Evolutionary conservation across 805 yeast species (phyloP).

Genomic region (Spathaspora passalidarum): DNA sequence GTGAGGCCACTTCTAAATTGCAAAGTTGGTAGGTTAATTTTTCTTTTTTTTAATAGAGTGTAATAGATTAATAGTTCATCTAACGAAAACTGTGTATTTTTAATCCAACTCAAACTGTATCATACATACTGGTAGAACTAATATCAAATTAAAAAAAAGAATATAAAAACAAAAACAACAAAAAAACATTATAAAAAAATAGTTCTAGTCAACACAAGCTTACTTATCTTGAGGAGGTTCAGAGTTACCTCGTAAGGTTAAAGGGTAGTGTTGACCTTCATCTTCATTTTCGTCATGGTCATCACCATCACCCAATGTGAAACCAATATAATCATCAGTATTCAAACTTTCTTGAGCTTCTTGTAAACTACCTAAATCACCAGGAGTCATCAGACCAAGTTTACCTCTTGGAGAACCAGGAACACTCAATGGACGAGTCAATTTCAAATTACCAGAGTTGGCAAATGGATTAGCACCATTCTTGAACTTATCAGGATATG

Average conservation of each 20-base stretch:
- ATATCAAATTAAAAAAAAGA: not conserved
- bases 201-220: not conserved
- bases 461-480: constrained; percentile 47
- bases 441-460: constrained; percentile 53
- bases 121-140: not conserved
- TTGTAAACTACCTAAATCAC: constrained; percentile 94
- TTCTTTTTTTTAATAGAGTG: not conserved
- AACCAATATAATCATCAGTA: constrained; percentile 74
- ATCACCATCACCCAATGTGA: constrained; percentile 43
- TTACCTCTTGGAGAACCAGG: constrained; percentile 92
- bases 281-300: constrained; percentile 43
- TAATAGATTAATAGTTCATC: not conserved
- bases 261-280: constrained; percentile 38
- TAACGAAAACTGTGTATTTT: not conserved
- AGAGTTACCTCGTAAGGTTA: constrained; percentile 49
- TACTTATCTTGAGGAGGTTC: constrained; percentile 31
- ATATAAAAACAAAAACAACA: not conserved
- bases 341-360: constrained; percentile 72
- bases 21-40: not conserved
- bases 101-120: not conserved
- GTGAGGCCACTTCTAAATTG: constrained; percentile 5
- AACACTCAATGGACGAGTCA: constrained; percentile 90
- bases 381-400: constrained; percentile 88
- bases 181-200: not conserved
- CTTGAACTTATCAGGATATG: constrained; percentile 82